Evolutionary conservation across 306 rosid genomes (phyloP).

Genomic region (Trifolium subterraneum): DNA sequence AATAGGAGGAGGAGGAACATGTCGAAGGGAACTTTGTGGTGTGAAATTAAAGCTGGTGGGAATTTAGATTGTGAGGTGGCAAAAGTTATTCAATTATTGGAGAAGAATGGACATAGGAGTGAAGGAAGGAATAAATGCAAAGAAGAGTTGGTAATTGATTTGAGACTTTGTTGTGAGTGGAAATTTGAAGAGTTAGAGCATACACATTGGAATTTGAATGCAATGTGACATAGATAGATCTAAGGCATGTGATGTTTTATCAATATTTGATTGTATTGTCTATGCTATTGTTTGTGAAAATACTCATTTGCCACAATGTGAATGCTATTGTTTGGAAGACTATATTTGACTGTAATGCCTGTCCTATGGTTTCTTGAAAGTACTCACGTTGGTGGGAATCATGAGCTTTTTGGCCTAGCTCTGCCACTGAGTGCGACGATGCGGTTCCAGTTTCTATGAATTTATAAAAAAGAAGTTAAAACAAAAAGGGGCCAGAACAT

Average conservation of each 20-base stretch:
- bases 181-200: slow-evolving; percentile 16
- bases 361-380: too few species aligned
- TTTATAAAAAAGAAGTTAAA: too few species aligned
- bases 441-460: too few species aligned
- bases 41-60: slow-evolving; percentile 26
- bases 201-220: slow-evolving; percentile 50
- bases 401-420: too few species aligned
- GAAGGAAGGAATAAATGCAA: slow-evolving; percentile 28
- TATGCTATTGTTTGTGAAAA: slow-evolving; percentile 4
- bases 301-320: slow-evolving; percentile 34
- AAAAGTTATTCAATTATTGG: slow-evolving; percentile 39
- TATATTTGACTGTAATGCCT: too few species aligned
- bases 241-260: slow-evolving; percentile 64
- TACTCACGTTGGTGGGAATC: too few species aligned
- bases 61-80: slow-evolving; percentile 27
- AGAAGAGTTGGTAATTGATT: neutral
- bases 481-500: too few species aligned
- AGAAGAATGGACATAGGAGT: neutral
- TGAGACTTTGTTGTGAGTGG: too few species aligned
- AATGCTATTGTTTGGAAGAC: too few species aligned
- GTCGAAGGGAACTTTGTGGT: slow-evolving; percentile 51
- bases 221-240: slow-evolving; percentile 60
- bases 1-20: slow-evolving; percentile 54
- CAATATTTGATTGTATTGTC: slow-evolving; percentile 46
- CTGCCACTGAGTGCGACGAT: too few species aligned